Evolutionary conservation across 768 basidiomycete species (phyloP).

Genomic region (Leccinum obscurum): DNA sequence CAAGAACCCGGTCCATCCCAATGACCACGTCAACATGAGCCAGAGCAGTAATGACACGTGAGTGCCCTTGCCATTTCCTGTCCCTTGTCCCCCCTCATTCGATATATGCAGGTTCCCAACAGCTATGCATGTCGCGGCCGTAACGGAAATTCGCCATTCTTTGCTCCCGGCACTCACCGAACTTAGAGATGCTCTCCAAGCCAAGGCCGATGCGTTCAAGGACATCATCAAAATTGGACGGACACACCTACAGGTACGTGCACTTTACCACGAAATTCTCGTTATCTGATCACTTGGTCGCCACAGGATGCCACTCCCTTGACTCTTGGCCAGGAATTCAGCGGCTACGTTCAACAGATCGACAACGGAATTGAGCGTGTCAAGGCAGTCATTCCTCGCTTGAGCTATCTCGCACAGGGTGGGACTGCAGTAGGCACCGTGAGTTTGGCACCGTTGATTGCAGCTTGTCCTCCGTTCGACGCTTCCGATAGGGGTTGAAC

Average conservation of each 20-base stretch:
- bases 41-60: slow-evolving; percentile 99
- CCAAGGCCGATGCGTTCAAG: slow-evolving; percentile 81
- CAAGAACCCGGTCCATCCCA: slow-evolving; percentile 97
- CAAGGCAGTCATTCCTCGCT: slow-evolving; percentile 76
- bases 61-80: slow-evolving; percentile 28
- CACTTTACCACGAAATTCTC: neutral
- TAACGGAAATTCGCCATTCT: slow-evolving; percentile 76
- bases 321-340: slow-evolving; percentile 98
- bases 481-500: slow-evolving; percentile 76
- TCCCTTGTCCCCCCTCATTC: neutral
- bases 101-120: slow-evolving; percentile 80
- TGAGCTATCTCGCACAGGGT: slow-evolving; percentile 92
- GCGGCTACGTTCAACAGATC: slow-evolving; percentile 95
- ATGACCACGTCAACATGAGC: slow-evolving; percentile 99
- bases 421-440: slow-evolving; percentile 99
- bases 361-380: slow-evolving; percentile 87
- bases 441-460: slow-evolving; percentile 27
- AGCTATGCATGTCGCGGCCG: slow-evolving; percentile 97
- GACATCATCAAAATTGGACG: slow-evolving; percentile 98
- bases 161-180: slow-evolving; percentile 85
- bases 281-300: slow-evolving; percentile 1
- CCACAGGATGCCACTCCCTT: slow-evolving; percentile 92
- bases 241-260: slow-evolving; percentile 81
- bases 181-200: slow-evolving; percentile 80
- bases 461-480: slow-evolving; percentile 7